Conservation (phyloP, 129 eudicot genomes). For the Mikania micrantha region DNA sequence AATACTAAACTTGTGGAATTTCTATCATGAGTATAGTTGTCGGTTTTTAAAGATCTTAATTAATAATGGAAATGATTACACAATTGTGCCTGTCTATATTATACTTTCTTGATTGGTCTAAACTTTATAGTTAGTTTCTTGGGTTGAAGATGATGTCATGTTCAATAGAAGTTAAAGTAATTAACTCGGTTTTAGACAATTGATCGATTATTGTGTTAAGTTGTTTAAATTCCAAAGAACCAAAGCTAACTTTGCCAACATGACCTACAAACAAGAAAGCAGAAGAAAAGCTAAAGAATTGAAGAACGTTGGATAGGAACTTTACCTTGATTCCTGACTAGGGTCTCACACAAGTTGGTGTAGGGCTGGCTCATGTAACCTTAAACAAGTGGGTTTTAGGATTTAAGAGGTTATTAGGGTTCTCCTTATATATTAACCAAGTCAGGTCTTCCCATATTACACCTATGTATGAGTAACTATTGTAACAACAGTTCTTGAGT, state of each 20-base stretch:
- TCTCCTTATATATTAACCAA: too few relatives aligned
- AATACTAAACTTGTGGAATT: too few relatives aligned
- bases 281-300: conserved; percentile 1
- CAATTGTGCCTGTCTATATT: conserved; percentile 6
- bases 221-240: not conserved
- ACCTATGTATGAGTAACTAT: too few relatives aligned
- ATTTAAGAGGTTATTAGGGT: too few relatives aligned
- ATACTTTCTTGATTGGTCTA: not conserved
- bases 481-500: too few relatives aligned
- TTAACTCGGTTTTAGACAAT: not conserved
- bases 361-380: too few relatives aligned
- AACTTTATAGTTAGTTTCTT: not conserved
- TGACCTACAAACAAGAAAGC: not conserved
- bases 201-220: not conserved
- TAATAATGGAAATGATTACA: conserved; percentile 11
- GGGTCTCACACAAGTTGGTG: too few relatives aligned
- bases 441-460: too few relatives aligned
- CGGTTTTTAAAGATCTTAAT: not conserved
- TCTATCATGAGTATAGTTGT: not conserved
- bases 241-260: too few relatives aligned
- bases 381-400: too few relatives aligned
- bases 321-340: too few relatives aligned
- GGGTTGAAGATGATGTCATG: conserved; percentile 5
- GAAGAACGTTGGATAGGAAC: too few relatives aligned
- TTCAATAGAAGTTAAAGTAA: not conserved